Evolutionary conservation across 768 basidiomycete genomes (phyloP).

Genomic region (Calocybe gangraenosa): DNA sequence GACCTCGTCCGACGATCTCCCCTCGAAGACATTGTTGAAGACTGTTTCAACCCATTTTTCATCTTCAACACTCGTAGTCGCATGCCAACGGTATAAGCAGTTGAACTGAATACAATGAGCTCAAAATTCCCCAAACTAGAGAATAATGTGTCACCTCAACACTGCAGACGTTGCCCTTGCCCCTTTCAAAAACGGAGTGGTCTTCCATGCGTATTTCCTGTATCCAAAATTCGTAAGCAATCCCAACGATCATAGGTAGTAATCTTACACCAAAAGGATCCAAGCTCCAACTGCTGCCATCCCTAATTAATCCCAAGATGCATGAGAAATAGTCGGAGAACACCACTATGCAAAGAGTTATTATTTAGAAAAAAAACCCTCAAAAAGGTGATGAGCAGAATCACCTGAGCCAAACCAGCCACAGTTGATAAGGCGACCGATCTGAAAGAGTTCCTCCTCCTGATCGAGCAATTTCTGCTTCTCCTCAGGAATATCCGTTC

Average conservation of each 20-base stretch:
- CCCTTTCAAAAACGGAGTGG: constrained; percentile 70
- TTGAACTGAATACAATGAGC: constrained; percentile 56
- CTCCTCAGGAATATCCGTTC: constrained; percentile 28
- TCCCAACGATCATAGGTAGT: neutral
- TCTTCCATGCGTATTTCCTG: constrained; percentile 65
- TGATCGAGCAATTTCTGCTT: constrained; percentile 40
- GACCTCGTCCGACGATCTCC: constrained; percentile 43
- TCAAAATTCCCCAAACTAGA: constrained; percentile 1
- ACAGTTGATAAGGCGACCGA: constrained; percentile 71
- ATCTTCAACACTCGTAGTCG: constrained; percentile 69
- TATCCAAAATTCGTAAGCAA: neutral
- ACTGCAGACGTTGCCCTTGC: constrained; percentile 77
- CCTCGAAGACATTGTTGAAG: constrained; percentile 51
- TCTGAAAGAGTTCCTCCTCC: constrained; percentile 84
- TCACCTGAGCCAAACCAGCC: constrained; percentile 68
- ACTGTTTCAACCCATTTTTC: constrained; percentile 61
- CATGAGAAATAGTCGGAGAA: constrained; percentile 81
- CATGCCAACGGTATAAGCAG: constrained; percentile 81
- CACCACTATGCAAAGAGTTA: constrained; percentile 36
- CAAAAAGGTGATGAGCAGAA: constrained; percentile 10
- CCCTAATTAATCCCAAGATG: constrained; percentile 74
- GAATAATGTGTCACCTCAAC: constrained; percentile 53
- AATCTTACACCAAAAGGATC: constrained; percentile 61
- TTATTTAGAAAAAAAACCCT: constrained; percentile 6
- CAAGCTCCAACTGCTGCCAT: constrained; percentile 75